Percentiles rank a stretch among this genome's conserved stretches.
Evolutionary conservation across 1,284 basidiomycete genomes (phyloP).

Genomic region (Cryptococcus hybrid): DNA sequence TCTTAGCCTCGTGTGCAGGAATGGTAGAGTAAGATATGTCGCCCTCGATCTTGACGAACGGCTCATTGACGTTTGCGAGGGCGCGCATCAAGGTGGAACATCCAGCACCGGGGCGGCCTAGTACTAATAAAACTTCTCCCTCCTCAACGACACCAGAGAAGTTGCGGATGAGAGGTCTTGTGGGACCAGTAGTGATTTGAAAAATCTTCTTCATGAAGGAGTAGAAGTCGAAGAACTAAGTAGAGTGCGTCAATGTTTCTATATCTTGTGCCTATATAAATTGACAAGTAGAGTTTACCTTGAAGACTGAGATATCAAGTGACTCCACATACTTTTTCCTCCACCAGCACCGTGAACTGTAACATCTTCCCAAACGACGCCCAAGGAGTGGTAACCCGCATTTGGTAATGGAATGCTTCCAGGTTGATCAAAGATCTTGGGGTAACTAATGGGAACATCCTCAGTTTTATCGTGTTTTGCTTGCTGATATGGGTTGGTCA

Average conservation of each 20-base stretch:
- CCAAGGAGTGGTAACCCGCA: neutral
- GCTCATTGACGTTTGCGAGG: slow-evolving; percentile 35
- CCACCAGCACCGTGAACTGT: neutral
- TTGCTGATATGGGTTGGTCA: too few relatives aligned
- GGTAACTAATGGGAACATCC: too few relatives aligned
- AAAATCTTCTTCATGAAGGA: neutral
- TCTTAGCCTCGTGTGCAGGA: neutral
- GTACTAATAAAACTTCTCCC: slow-evolving; percentile 20
- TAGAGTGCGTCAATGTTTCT: neutral
- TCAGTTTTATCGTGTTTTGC: too few relatives aligned
- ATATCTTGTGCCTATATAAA: neutral
- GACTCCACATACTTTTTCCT: neutral
- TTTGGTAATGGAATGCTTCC: neutral
- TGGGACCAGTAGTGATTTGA: neutral
- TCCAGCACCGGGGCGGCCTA: slow-evolving; percentile 35
- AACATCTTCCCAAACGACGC: neutral
- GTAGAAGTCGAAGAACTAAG: neutral
- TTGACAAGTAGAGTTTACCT: neutral
- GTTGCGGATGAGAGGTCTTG: neutral
- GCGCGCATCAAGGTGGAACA: slow-evolving; percentile 46
- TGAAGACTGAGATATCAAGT: neutral
- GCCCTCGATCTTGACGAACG: slow-evolving; percentile 34
- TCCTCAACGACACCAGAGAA: slow-evolving; percentile 1
- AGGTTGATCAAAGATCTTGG: neutral
- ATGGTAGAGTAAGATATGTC: slow-evolving; percentile 28